Base-by-base conservation (phyloP, 2,329 filamentous ascomycete species). In the Macrophomina phaseolina region DNA sequence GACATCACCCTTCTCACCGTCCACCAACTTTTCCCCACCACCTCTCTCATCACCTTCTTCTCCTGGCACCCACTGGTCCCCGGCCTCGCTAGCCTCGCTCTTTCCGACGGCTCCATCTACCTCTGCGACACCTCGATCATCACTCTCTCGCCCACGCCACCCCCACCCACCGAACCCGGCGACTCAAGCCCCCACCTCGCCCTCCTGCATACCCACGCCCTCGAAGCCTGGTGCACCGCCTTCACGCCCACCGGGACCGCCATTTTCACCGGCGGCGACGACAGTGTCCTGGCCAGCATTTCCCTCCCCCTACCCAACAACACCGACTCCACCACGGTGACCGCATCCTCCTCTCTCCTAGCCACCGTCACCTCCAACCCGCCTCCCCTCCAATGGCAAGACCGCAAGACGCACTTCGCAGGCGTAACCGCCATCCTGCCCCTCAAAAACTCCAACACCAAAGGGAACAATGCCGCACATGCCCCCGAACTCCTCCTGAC, bases 391-490 rank as follows among this genome's bases (percentile, higher is more conserved):
- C 68, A 69, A 18, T 82, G 81, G 80, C 78, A 79, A 62, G 86
- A 89, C 71, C 79, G 81, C 28, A 89, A 83, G 68, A 84, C 85
- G 16, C 93, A 97, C 73, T 83, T 83, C n/a, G 93, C 93, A 1
- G 94, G 95, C 11, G 91, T 98, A 0, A 97, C 94, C 0, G 88
- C 92, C 1, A 95, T 98, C 64, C 78, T 97, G 2, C 92, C 93
- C 0, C 80, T 97, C 2, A 74, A 23, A 16, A 8, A 28, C 40
- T 9, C 49, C 32, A 23, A 11, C 49, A 0, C 18, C 12, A 3
- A 18, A 14, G 12, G 12, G 2, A 12, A 40, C 23, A 75, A 0
- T 49, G 4, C 7, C 23, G 34, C 16, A 8, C 34, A 34, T 30
- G 74, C 5, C 70, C 75, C 8, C 8, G 80, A 81, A 3, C 74